Base-by-base conservation (phyloP, 2,329 filamentous ascomycete species). In the Colletotrichum sp. region DNA sequence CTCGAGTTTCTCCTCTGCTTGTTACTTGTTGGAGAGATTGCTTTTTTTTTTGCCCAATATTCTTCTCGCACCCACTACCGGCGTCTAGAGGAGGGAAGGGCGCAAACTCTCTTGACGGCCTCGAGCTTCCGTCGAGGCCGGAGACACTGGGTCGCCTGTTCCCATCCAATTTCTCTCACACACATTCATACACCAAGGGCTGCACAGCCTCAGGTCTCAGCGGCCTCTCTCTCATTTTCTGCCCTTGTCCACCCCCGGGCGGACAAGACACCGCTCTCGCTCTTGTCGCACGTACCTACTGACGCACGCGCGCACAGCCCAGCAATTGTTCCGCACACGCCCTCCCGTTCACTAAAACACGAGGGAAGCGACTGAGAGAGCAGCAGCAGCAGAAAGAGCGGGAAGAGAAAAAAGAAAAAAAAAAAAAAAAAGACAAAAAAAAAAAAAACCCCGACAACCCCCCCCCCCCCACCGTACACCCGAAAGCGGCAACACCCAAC, bases 121-220 rank as follows among this genome's bases (percentile, higher is more conserved):
- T 72, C 57, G 57, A 57, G 64, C 44, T 62, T 36, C 72, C 63
- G 69, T 75, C 52, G 52, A 66, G 69, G 39, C 69, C 44, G 63
- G 63, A 71, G 57, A 76, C 73, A 39, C 63, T 76, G 69, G 64
- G 69, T 55, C 39, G 39, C 52, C 69, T 72, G 57, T 64, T 72
- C 57, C 69, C 73, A 68, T 72, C 69, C 63, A 72, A 76, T 76
- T 68, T 72, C 63, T 75, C 69, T 75, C 63, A 76, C 73, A 76
- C 73, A 76, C 70, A 67, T 59, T 36, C 73, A 76, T 69, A 76
- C 69, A 72, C 62, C 69, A 73, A 72, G 73, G 69, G 63, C 69
- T 76, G 73, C 73, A 76, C 73, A 76, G 73, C 73, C 73, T 76
- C 63, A 68, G 69, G 72, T 75, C 72, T 75, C 72, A 64, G 73